Percentiles rank a stretch among this genome's conserved stretches.
Conservation (phyloP, 352 stramenopile genomes). For the Phytophthora fragariaefolia region DNA sequence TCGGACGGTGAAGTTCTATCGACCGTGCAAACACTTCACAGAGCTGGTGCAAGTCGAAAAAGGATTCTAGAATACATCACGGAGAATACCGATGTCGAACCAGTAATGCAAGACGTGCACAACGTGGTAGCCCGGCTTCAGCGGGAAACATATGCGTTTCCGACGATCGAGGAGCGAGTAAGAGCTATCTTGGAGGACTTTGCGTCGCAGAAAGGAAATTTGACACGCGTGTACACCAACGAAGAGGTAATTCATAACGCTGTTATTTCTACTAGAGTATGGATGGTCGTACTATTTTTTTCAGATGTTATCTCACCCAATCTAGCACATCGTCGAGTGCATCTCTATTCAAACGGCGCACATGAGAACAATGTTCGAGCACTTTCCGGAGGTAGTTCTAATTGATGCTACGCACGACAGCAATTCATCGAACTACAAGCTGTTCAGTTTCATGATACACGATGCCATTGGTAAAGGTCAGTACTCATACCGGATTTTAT, state of each 20-base stretch:
- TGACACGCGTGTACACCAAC: neutral
- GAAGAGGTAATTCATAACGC: too few species aligned
- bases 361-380: constrained; percentile 15
- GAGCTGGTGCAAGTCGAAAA: constrained; percentile 7
- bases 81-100: constrained; percentile 2
- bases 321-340: constrained; percentile 1
- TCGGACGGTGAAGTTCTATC: constrained; percentile 1
- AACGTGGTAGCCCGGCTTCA: constrained; percentile 2
- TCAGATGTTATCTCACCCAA: too few species aligned
- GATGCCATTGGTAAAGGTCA: constrained; percentile 14
- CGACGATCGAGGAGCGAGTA: constrained; percentile 14
- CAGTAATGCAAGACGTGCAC: constrained; percentile 14
- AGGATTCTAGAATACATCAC: constrained; percentile 17
- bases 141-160: constrained; percentile 5
- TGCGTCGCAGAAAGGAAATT: neutral
- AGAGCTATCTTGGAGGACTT: constrained; percentile 13
- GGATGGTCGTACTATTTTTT: too few species aligned
- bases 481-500: constrained; percentile 3
- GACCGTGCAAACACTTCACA: neutral
- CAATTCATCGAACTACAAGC: constrained; percentile 14
- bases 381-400: constrained; percentile 11
- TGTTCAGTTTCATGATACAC: constrained; percentile 26
- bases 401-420: constrained; percentile 23
- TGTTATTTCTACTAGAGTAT: too few species aligned
- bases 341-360: constrained; percentile 7